Conservation (phyloP, 148 eudicot genomes). For the Spergularia bocconei region DNA sequence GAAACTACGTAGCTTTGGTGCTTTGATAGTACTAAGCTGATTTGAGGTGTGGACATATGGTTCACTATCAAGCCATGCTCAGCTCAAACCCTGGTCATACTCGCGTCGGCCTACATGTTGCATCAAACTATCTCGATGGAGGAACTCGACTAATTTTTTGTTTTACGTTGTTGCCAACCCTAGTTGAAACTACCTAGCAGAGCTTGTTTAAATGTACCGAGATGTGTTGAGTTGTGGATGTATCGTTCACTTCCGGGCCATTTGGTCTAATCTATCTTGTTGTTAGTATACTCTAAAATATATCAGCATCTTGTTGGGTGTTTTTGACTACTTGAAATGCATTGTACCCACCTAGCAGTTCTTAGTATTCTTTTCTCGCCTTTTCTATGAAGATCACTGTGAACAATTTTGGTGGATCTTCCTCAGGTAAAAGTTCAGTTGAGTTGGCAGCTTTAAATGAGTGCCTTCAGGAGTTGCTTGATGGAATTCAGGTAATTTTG, state of each 20-base stretch:
- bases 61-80: neutral
- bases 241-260: no score
- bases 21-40: neutral
- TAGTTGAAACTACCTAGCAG: no score
- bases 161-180: no score
- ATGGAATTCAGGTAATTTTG: slow-evolving; percentile 43
- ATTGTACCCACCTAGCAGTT: neutral
- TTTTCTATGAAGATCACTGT: neutral
- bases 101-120: no score
- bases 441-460: slow-evolving; percentile 47
- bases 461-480: slow-evolving; percentile 46
- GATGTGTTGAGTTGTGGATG: no score
- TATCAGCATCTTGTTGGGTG: neutral
- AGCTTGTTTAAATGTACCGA: no score
- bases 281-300: neutral
- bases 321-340: neutral
- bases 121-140: no score
- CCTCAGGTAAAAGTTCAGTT: slow-evolving; percentile 33
- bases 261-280: neutral
- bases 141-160: no score
- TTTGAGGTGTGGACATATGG: neutral
- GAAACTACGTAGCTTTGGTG: neutral
- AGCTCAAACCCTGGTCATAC: no score
- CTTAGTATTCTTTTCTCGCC: neutral
- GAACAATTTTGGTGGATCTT: neutral